Conservation (phyloP, 768 basidiomycete genomes). For the Rhizopogon vulgaris region DNA sequence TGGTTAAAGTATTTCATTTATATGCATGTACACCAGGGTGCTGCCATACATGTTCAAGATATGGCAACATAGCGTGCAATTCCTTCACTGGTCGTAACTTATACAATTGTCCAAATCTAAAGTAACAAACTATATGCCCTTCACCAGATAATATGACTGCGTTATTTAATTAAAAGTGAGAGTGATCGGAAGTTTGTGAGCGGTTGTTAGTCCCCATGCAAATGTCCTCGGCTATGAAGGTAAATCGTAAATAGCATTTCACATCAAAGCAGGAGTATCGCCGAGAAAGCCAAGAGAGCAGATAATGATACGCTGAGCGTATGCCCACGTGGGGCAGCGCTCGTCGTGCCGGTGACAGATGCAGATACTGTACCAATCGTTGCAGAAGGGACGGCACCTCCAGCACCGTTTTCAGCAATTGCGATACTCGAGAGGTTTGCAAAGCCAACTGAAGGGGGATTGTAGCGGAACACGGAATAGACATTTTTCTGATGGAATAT, state of each 20-base stretch:
- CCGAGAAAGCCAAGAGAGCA: not conserved
- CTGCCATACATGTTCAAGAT: too few species aligned
- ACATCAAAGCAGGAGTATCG: not conserved
- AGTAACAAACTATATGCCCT: not conserved
- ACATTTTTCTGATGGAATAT: constrained; percentile 40
- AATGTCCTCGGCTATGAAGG: not conserved
- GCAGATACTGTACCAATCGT: constrained; percentile 52
- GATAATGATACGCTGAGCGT: not conserved
- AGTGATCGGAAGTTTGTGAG: not conserved
- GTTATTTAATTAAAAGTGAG: not conserved
- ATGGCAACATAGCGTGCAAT: too few species aligned
- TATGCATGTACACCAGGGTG: too few species aligned
- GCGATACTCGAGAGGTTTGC: constrained; percentile 34
- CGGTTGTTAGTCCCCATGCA: not conserved
- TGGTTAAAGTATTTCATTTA: too few species aligned
- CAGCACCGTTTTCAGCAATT: constrained; percentile 21
- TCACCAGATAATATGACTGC: not conserved
- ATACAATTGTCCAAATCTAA: too few species aligned
- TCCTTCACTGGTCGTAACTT: too few species aligned
- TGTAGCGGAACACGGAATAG: constrained; percentile 48
- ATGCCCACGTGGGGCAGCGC: constrained; percentile 2
- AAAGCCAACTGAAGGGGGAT: constrained; percentile 46
- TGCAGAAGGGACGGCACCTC: constrained; percentile 39
- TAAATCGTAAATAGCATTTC: not conserved
- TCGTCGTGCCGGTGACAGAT: constrained; percentile 30